Evolutionary conservation across 345 rosid genomes (phyloP).

Genomic region (Cardamine resedifolia): DNA sequence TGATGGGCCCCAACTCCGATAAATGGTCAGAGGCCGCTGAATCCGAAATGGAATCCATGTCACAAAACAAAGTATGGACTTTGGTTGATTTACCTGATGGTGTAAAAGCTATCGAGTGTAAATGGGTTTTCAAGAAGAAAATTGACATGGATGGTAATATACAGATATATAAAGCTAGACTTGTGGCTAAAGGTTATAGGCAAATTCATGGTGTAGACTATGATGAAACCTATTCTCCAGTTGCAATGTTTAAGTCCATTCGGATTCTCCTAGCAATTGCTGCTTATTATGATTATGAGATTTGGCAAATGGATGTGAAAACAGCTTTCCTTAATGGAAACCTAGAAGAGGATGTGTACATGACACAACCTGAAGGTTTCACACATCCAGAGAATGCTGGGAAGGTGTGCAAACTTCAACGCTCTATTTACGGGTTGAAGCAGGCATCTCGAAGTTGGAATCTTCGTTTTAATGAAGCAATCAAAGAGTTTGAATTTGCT

Average conservation of each 20-base stretch:
- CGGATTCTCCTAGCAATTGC: not conserved
- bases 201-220: not conserved
- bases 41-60: not conserved
- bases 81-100: not conserved
- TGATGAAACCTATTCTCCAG: not conserved
- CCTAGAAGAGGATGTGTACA: not conserved
- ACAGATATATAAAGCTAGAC: not conserved
- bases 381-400: not conserved
- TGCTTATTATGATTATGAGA: constrained; percentile 1
- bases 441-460: not conserved
- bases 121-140: not conserved
- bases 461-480: not conserved
- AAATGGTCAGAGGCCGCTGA: not conserved
- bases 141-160: not conserved
- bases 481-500: not conserved
- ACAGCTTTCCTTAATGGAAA: not conserved
- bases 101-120: not conserved
- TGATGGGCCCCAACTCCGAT: not conserved
- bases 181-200: not conserved
- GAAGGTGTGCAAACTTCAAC: not conserved
- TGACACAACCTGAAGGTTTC: constrained; percentile 5
- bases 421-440: not conserved
- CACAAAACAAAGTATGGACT: not conserved
- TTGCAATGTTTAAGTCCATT: not conserved
- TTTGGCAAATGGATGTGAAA: constrained; percentile 2